phyloP scores from a whole-genome alignment of 495 filamentous ascomycete species.

The Apodospora peruviana region DNA sequence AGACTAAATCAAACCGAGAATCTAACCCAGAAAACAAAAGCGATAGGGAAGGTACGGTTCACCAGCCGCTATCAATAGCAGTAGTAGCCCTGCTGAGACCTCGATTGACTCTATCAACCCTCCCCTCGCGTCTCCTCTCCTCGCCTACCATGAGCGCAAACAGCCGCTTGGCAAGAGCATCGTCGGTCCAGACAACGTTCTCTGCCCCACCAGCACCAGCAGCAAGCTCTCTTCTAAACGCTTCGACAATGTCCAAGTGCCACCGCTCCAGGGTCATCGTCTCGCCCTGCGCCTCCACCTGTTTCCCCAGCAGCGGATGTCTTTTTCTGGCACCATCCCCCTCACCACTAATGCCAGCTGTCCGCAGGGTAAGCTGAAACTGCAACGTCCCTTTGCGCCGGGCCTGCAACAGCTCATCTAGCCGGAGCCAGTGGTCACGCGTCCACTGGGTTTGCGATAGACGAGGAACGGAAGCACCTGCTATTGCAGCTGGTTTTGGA shows the following conservation, averaged over 20 bases:
- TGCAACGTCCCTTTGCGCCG: constrained; percentile 18
- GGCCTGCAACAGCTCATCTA: constrained; percentile 33
- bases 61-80: no score
- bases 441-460: constrained; percentile 36
- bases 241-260: constrained; percentile 49
- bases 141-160: constrained; percentile 47
- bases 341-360: background rate
- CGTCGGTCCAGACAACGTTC: constrained; percentile 36
- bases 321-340: background rate
- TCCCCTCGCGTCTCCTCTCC: constrained; percentile 27
- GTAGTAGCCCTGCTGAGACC: no score
- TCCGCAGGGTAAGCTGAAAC: constrained; percentile 18
- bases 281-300: constrained; percentile 28
- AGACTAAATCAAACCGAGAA: background rate
- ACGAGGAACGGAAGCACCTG: background rate
- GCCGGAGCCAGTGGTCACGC: constrained; percentile 34
- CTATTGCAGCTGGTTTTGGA: background rate
- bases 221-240: constrained; percentile 33
- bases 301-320: constrained; percentile 28
- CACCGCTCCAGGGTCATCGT: constrained; percentile 38
- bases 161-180: constrained; percentile 39
- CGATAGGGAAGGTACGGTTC: no score
- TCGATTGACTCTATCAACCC: constrained; percentile 13
- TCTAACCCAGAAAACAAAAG: no score
- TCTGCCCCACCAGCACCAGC: background rate